Evolutionary conservation across 2,329 filamentous ascomycete species (phyloP), one percentile per base, ranked within the genome.

Genomic region (Pyrenophora tritici-repentis): DNA sequence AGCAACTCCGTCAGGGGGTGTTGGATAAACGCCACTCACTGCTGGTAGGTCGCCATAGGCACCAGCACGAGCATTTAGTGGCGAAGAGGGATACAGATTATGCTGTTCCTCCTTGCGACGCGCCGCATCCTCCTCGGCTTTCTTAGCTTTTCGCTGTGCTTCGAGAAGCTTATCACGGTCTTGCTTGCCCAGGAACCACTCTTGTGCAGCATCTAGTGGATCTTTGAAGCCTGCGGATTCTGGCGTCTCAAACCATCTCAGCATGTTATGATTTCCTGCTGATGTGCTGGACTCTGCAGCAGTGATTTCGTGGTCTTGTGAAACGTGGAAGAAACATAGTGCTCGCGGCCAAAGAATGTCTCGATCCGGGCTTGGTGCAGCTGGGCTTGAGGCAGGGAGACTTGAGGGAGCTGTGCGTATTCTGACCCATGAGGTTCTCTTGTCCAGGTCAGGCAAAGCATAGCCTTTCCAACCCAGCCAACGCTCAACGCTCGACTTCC

Each of bases 51-150:
- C 73, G 6, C 68, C 71, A 49, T 73, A 72, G 6, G 59, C 54
- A 5, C 67, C 66, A 31, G 58, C 56, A 13, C 73, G 65, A 31
- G 67, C 62, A 42, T 74, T 72, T 9, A 74, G 49, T 6, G 73
- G 73, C 8, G 73, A 76, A 4, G 73, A 73, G 3, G 73, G 66
- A 35, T 66, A 63, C 2, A 71, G 47, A 4, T 51, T 58, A 6
- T 58, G 49, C 14, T 55, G 52, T 13, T 74, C 70, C 9, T 71
- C 67, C 47, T 70, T 72, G 16, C 55, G 57, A 33, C 62, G 65
- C 16, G 59, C 50, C 42, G 82, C 76, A 1, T 77, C 81, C 55
- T 77, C 82, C 18, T 78, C 76, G 18, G 71, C 73, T 60, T 73
- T 79, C 12, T 69, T 65, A 58, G 82, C 75, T 41, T 70, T 65